These are phyloP conservation scores for Actinomucor elegans DNA, from an alignment of 371 early-diverging fungal genomes.

Conservation along the genomic window DNA sequence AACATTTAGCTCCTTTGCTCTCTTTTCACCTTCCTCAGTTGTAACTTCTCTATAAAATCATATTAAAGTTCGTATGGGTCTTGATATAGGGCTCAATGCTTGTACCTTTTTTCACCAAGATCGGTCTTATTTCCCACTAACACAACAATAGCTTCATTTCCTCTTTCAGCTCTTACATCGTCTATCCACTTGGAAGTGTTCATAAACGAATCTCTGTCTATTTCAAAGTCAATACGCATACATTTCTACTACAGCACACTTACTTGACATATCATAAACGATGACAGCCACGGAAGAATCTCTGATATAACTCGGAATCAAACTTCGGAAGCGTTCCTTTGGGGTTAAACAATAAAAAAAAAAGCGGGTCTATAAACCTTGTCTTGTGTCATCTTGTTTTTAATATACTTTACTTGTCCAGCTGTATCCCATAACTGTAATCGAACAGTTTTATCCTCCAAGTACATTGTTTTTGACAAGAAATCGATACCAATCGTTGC, in stretches of 20 bases:
- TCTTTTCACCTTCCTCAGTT: conserved; percentile 94
- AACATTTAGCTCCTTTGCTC: conserved; percentile 89
- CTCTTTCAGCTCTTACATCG: conserved; percentile 97
- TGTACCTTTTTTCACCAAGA: conserved; percentile 81
- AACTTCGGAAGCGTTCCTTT: conserved; percentile 92
- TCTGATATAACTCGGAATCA: conserved; percentile 98
- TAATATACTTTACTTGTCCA: conserved; percentile 79
- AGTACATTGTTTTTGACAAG: conserved; percentile 97
- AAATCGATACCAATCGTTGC: conserved; percentile 99
- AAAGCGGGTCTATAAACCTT: background rate
- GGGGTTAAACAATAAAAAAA: background rate
- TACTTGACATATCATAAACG: conserved; percentile 95
- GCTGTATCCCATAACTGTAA: conserved; percentile 99
- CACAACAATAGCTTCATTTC: conserved; percentile 96
- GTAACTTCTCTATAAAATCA: conserved; percentile 75
- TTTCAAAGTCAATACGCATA: background rate
- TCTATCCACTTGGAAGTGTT: conserved; percentile 98
- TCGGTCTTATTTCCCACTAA: conserved; percentile 99
- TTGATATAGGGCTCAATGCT: background rate
- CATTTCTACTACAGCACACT: conserved; percentile 7
- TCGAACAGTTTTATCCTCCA: conserved; percentile 95
- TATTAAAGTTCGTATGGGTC: background rate
- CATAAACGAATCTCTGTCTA: conserved; percentile 89
- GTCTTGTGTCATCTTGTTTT: conserved; percentile 1
- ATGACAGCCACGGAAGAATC: conserved; percentile 98